A percentile compares a stretch with the other conserved stretches of the same genome.
Evolutionary conservation across 192 early-diverging fungal genomes (phyloP).

Genomic region (Rhizophagus clarus): DNA sequence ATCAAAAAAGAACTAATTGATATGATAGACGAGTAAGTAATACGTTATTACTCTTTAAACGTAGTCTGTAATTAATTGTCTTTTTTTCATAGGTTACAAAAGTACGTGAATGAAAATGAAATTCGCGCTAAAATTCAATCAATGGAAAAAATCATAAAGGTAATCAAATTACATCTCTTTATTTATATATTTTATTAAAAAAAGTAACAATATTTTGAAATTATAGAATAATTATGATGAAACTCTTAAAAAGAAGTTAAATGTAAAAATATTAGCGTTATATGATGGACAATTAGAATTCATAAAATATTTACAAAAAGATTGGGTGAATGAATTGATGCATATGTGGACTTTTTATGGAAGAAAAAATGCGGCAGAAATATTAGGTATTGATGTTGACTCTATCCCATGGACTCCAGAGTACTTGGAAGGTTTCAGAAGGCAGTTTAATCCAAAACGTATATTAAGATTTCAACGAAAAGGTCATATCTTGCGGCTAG

Average conservation of each 20-base stretch:
- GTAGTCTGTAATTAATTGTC: background rate
- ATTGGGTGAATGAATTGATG: constrained; percentile 1
- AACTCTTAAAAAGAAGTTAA: background rate
- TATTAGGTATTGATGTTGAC: background rate
- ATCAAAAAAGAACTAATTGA: background rate
- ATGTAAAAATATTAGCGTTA: background rate
- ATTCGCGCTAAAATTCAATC: background rate
- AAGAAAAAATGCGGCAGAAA: background rate
- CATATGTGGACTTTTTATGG: constrained; percentile 4
- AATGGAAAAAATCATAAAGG: background rate
- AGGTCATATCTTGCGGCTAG: background rate
- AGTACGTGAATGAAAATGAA: background rate
- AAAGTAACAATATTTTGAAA: background rate
- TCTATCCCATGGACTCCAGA: background rate
- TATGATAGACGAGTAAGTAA: background rate
- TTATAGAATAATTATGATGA: background rate
- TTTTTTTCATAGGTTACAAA: background rate
- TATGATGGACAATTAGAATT: constrained; percentile 11
- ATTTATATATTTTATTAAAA: background rate
- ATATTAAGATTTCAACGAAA: constrained; percentile 15
- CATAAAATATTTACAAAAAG: background rate
- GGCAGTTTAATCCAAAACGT: background rate
- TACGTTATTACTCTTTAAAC: background rate
- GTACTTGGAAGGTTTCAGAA: background rate
- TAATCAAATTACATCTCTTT: background rate